Evolutionary conservation across 176 grass and related monocot genomes (phyloP).

Genomic region (Phragmites australis): DNA sequence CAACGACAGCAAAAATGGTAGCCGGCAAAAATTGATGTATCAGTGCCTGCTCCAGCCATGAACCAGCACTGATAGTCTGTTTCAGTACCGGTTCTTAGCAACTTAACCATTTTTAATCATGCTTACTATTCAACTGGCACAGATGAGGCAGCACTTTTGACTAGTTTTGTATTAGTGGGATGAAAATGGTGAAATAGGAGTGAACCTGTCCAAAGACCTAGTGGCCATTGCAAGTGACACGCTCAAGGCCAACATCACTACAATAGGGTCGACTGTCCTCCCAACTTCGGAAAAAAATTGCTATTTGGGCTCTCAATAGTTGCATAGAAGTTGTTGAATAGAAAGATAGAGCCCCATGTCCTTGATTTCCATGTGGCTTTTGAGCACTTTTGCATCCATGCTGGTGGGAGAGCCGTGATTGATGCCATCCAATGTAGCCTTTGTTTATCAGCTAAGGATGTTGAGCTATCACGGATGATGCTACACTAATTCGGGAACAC

Average conservation of each 20-base stretch:
- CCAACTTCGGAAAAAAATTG: slow-evolving; percentile 29
- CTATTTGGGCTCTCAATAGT: not conserved
- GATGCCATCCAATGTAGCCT: slow-evolving; percentile 44
- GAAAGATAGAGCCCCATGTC: slow-evolving; percentile 14
- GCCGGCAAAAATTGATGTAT: too few species aligned
- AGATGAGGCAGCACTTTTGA: too few species aligned
- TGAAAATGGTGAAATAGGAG: not conserved
- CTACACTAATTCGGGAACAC: slow-evolving; percentile 50
- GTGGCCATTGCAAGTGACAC: not conserved
- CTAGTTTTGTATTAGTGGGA: too few species aligned
- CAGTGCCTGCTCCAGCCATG: too few species aligned
- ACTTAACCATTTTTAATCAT: too few species aligned
- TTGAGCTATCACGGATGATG: slow-evolving; percentile 35
- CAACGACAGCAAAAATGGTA: too few species aligned
- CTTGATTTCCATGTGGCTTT: slow-evolving; percentile 60
- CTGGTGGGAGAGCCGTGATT: slow-evolving; percentile 63
- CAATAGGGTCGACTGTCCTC: not conserved
- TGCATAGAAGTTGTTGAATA: not conserved
- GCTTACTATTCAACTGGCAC: too few species aligned
- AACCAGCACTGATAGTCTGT: too few species aligned
- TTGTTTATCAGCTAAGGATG: not conserved
- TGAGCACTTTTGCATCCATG: slow-evolving; percentile 87
- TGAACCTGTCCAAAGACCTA: slow-evolving; percentile 31
- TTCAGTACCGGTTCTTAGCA: too few species aligned
- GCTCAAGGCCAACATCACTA: slow-evolving; percentile 25